Evolutionary conservation across 1,284 basidiomycete species (phyloP).

Genomic region (Xerocomus amazonicus): DNA sequence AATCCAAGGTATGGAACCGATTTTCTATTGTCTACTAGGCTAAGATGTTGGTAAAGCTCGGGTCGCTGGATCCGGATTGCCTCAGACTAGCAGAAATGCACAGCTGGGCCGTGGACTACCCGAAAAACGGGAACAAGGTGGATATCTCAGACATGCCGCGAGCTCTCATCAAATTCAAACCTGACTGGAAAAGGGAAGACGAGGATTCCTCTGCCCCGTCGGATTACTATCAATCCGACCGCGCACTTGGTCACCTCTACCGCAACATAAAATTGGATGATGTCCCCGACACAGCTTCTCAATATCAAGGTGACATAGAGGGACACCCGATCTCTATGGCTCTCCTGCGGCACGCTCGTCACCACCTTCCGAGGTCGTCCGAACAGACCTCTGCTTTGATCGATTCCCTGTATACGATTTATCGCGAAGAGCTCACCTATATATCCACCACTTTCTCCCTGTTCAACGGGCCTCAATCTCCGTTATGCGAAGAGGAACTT

Average conservation of each 20-base stretch:
- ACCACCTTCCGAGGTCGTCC: constrained; percentile 33
- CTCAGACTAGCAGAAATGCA: constrained; percentile 63
- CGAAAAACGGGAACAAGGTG: constrained; percentile 40
- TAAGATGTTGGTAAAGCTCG: constrained; percentile 41
- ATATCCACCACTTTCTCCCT: constrained; percentile 67
- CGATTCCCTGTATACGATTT: constrained; percentile 44
- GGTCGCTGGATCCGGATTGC: constrained; percentile 64
- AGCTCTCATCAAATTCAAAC: constrained; percentile 57
- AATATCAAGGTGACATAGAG: constrained; percentile 43
- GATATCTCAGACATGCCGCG: constrained; percentile 47
- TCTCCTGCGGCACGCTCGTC: constrained; percentile 40
- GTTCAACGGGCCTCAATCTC: constrained; percentile 50
- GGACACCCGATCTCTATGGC: constrained; percentile 48
- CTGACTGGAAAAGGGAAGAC: constrained; percentile 71
- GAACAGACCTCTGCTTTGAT: constrained; percentile 36
- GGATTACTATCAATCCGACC: constrained; percentile 63
- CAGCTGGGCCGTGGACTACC: constrained; percentile 8
- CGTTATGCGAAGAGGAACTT: constrained; percentile 67
- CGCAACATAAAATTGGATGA: background rate
- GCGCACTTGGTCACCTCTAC: constrained; percentile 63
- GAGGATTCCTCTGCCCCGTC: constrained; percentile 49
- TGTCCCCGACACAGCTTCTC: background rate
- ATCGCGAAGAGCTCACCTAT: constrained; percentile 62
- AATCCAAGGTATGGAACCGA: constrained; percentile 49
- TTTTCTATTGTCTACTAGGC: background rate